Evolutionary conservation across 177 flowering plant species (phyloP), one percentile per base, ranked within the genome.

Genomic region (Tripterygium wilfordii): DNA sequence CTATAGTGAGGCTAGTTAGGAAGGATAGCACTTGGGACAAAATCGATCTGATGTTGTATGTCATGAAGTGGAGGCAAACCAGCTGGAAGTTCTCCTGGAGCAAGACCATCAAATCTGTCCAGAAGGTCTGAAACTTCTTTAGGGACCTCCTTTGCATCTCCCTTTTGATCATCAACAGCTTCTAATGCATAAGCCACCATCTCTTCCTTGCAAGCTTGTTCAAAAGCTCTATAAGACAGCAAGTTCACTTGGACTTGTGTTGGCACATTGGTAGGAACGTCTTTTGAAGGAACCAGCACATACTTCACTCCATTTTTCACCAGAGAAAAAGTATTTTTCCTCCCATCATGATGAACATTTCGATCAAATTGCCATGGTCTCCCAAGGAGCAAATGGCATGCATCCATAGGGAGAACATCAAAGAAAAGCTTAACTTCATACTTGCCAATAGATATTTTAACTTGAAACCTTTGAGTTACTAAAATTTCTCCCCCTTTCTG

Each of bases 331-430:
- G 37, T 13, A 35, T 35, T 35, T 16, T 35, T 35, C n/a, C 37
- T 35, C 5, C 37, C 37, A 35, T 35, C n/a, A n/a, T 35, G 37
- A n/a, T n/a, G n/a, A n/a, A 35, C 37, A 35, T 13, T n/a, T 9
- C 37, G 16, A 35, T 35, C 37, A 35, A 9, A 35, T n/a, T 35
- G 37, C n/a, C n/a, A n/a, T n/a, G n/a, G n/a, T n/a, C n/a, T n/a
- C n/a, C n/a, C n/a, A n/a, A n/a, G n/a, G n/a, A 35, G n/a, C n/a
- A 35, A 35, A 13, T 27, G 30, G 8, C 18, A 35, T 10, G 37
- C n/a, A 35, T 35, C 37, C 37, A 35, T n/a, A 13, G 18, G 37
- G n/a, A 35, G 37, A n/a, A 35, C 37, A 35, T 35, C 37, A 35
- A 35, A 35, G 0, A 10, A 35, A 35, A 35, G 12, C n/a, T n/a